Conservation (phyloP, 441 rosid species). For the Gossypium aridum region DNA sequence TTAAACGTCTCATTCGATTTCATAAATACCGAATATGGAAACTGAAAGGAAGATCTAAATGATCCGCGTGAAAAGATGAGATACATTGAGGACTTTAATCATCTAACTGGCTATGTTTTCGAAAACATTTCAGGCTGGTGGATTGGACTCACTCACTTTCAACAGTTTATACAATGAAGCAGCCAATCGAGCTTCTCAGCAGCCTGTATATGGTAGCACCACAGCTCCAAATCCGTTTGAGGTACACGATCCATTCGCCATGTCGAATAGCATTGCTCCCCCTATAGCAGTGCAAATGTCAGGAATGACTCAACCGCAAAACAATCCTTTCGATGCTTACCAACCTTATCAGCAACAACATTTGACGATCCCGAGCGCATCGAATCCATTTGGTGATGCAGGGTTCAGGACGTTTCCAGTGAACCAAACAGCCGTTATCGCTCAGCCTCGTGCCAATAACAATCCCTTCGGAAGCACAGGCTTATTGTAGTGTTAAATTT, state of each 20-base stretch:
- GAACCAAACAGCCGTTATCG: conserved; percentile 21
- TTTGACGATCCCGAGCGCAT: background rate
- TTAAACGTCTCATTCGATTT: background rate
- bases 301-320: conserved; percentile 38
- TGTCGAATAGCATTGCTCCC: conserved; percentile 41
- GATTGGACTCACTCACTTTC: conserved; percentile 82
- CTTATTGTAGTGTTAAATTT: conserved; percentile 36
- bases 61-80: background rate
- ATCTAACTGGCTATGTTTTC: background rate
- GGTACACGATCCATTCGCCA: conserved; percentile 62
- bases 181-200: conserved; percentile 71
- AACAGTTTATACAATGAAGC: conserved; percentile 78
- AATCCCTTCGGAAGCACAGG: conserved; percentile 86
- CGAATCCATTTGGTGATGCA: conserved; percentile 67
- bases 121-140: conserved; percentile 61
- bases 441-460: conserved; percentile 38
- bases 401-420: conserved; percentile 52
- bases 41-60: background rate
- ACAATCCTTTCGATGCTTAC: conserved; percentile 67
- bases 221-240: conserved; percentile 90
- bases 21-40: background rate
- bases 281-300: conserved; percentile 50
- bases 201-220: conserved; percentile 70
- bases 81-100: background rate
- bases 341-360: conserved; percentile 50